Base-by-base conservation (phyloP, 257 asterid genomes). In the Asclepias syriaca region DNA sequence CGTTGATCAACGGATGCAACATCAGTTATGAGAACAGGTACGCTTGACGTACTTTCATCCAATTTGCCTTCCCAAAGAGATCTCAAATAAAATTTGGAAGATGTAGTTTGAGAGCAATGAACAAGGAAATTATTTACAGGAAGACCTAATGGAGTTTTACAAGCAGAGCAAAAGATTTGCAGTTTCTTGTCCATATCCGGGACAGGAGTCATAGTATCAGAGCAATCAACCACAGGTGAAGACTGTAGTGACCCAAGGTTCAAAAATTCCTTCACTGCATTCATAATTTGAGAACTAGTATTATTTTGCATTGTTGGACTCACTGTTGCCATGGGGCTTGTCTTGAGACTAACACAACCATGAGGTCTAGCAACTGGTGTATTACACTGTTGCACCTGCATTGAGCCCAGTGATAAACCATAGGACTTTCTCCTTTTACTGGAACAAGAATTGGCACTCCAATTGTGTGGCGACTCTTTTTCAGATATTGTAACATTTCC, bases 91-190 rank as follows among this genome's bases (percentile, higher is more conserved):
- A 76, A 77, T 85, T 95, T 95, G 60, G 96, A 86, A 72, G 88
- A 85, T 7, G 95, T 85, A 56, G 83, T 83, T 66, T 24, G 75
- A 32, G 85, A 80, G 73, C 92, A 85, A 68, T 45, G 57, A 60
- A 92, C 90, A 60, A 77, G 61, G 37, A 74, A 75, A 79, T 85
- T 78, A 45, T 85, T 87, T 77, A 83, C 87, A 11, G 88, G 88
- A 66, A 84, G 90, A 22, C 99, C 98, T 66, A 92, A 80, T 15
- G 96, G 90, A 65, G 53, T 79, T 77, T 78, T 80, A 84, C 99
- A 95, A 18, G 53, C 54, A 32, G 82, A 83, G 85, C 99, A 95
- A 81, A 68, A 88, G 73, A 94, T 79, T 34, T 77, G 84, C 59
- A 87, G 85, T 65, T 81, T 79, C 76, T 84, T 81, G 10, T 83